phyloP scores from a whole-genome alignment of 208 protist genomes.

The Zelonia costaricensis region DNA sequence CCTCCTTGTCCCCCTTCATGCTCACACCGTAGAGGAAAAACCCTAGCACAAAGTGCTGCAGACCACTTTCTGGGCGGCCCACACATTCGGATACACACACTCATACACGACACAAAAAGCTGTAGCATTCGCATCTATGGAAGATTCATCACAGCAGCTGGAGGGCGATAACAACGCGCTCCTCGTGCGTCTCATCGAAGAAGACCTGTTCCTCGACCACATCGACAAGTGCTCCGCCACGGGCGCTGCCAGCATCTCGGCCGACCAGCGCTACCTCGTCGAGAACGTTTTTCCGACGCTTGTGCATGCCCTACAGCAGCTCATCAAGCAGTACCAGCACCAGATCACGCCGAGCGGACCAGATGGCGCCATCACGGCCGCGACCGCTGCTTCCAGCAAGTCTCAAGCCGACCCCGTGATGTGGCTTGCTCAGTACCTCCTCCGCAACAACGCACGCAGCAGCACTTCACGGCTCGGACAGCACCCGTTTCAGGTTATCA shows the following conservation, averaged over 20 bases:
- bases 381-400: no score
- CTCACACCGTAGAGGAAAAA: no score
- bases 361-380: constrained; percentile 21
- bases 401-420: constrained; percentile 48
- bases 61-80: no score
- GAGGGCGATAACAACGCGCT: constrained; percentile 2
- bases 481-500: constrained; percentile 66
- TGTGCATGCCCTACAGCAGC: constrained; percentile 66
- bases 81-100: constrained; percentile 1
- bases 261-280: constrained; percentile 55
- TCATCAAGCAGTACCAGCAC: constrained; percentile 35
- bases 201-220: constrained; percentile 65
- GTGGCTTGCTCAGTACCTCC: constrained; percentile 78
- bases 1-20: no score
- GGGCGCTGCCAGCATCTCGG: constrained; percentile 10
- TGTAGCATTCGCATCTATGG: background rate
- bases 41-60: no score
- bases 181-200: constrained; percentile 64
- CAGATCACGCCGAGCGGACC: background rate
- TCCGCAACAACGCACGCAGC: constrained; percentile 63
- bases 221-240: constrained; percentile 11
- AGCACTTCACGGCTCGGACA: constrained; percentile 36
- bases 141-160: background rate
- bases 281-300: constrained; percentile 77
- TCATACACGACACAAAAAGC: background rate